These are phyloP conservation scores for Flaveria sonorensis DNA, from an alignment of 129 eudicot genomes.

Conservation along the genomic window DNA sequence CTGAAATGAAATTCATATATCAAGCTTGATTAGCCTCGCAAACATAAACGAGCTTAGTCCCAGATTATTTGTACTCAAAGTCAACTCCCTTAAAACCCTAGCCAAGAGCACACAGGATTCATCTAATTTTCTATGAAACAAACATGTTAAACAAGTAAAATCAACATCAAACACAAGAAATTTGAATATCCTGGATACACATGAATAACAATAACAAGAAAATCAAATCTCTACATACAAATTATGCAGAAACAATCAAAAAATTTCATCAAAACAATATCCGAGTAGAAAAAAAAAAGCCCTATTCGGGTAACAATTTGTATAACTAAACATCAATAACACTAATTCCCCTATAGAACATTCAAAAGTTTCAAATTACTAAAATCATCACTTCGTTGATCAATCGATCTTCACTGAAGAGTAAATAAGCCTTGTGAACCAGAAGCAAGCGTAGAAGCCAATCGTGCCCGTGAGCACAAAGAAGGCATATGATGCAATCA, in stretches of 20 bases:
- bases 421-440: constrained; percentile 82
- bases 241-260: constrained; percentile 24
- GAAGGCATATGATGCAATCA: constrained; percentile 70
- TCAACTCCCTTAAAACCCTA: no score
- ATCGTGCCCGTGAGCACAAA: constrained; percentile 73
- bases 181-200: constrained; percentile 11
- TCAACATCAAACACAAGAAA: constrained; percentile 5
- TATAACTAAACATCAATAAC: constrained; percentile 39
- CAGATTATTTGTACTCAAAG: no score
- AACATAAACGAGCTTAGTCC: no score
- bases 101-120: neutral
- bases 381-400: neutral
- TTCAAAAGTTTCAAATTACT: constrained; percentile 18
- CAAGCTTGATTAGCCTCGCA: no score
- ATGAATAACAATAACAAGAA: constrained; percentile 12
- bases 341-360: constrained; percentile 32
- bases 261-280: constrained; percentile 23
- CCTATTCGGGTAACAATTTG: constrained; percentile 22
- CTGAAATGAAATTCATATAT: no score
- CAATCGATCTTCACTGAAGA: constrained; percentile 74
- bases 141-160: neutral
- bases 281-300: constrained; percentile 28
- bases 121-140: neutral
- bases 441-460: constrained; percentile 74
- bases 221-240: constrained; percentile 36